Evolutionary conservation across 202 grass and related monocot species (phyloP).

Genomic region (Schoenoplectus triqueter): DNA sequence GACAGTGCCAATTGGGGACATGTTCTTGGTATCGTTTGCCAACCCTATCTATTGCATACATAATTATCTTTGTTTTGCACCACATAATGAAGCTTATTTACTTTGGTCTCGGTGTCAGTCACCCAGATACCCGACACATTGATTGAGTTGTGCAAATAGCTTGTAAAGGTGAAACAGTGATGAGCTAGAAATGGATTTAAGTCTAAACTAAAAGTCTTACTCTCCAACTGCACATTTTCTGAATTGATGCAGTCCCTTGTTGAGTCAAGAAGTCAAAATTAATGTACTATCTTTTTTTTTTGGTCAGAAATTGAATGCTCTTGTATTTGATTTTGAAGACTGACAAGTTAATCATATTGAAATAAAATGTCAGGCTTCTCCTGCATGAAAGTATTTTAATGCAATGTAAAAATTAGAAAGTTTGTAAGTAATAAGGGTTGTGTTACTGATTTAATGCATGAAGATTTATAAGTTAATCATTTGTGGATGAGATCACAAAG

Average conservation of each 20-base stretch:
- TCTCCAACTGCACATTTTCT: not conserved
- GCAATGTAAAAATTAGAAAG: too few species aligned
- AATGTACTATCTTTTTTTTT: not conserved
- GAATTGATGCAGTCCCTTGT: not conserved
- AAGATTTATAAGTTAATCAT: too few species aligned
- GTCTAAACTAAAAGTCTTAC: not conserved
- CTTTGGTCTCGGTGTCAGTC: not conserved
- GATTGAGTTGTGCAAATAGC: constrained; percentile 1
- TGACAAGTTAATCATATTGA: not conserved
- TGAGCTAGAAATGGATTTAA: not conserved
- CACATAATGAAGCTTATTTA: not conserved
- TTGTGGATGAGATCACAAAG: too few species aligned
- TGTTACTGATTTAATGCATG: too few species aligned
- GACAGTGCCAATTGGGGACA: not conserved
- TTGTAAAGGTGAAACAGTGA: not conserved
- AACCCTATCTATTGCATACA: not conserved
- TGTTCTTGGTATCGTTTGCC: not conserved
- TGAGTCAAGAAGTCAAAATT: not conserved
- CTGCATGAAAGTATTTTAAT: too few species aligned
- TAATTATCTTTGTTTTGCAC: not conserved
- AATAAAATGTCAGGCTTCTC: not conserved
- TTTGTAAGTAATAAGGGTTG: too few species aligned
- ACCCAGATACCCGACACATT: not conserved
- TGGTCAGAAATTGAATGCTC: not conserved
- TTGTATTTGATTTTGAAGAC: not conserved